phyloP scores from a whole-genome alignment of 2,329 filamentous ascomycete genomes.

The Endoconidiophora laricicola region DNA sequence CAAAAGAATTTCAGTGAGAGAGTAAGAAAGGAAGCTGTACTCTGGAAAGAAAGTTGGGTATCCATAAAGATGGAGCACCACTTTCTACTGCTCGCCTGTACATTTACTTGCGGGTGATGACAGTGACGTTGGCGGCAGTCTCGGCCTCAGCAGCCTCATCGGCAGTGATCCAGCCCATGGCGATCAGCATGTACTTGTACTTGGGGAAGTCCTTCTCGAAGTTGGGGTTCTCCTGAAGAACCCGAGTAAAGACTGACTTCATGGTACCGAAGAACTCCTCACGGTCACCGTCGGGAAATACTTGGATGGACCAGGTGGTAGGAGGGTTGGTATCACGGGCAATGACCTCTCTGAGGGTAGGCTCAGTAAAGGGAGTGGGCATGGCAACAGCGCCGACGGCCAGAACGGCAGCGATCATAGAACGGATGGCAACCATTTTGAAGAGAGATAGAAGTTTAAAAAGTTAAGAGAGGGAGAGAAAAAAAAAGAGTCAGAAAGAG shows the following conservation, averaged over 20 bases:
- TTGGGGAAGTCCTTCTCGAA: conserved; percentile 10
- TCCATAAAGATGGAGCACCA: too few species aligned
- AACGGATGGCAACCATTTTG: conserved; percentile 13
- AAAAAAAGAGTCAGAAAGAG: not conserved
- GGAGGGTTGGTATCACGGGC: not conserved
- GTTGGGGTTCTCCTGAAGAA: conserved; percentile 5
- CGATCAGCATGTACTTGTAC: conserved; percentile 9
- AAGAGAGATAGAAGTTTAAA: conserved; percentile 10
- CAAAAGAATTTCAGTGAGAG: too few species aligned
- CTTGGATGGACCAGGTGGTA: conserved; percentile 6
- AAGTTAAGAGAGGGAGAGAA: not conserved
- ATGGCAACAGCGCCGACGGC: conserved; percentile 10
- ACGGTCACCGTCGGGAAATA: not conserved
- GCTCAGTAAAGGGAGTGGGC: not conserved
- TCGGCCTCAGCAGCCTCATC: not conserved
- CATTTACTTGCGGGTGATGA: not conserved
- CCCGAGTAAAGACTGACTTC: not conserved
- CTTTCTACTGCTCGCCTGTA: too few species aligned
- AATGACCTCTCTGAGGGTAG: not conserved
- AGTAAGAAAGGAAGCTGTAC: too few species aligned
- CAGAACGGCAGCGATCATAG: conserved; percentile 6
- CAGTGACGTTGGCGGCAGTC: not conserved
- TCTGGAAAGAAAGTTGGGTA: too few species aligned
- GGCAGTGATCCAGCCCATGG: conserved; percentile 8
- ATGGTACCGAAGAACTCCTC: conserved; percentile 5